Evolutionary conservation across 805 yeast species (phyloP).

Genomic region (Ogataea trehalophila): DNA sequence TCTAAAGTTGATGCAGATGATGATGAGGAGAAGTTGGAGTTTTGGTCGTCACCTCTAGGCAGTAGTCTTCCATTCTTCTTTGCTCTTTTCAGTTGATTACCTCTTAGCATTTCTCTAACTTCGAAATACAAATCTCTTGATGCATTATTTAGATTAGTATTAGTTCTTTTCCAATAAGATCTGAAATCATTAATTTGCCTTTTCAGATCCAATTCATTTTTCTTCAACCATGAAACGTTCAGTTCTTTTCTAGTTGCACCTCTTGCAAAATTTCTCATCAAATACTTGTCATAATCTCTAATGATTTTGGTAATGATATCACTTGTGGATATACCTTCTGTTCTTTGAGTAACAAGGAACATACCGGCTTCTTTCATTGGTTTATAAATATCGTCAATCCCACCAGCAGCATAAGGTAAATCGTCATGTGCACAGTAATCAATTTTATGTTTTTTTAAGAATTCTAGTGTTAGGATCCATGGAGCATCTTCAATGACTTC

Average conservation of each 20-base stretch:
- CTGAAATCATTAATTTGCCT: constrained; percentile 87
- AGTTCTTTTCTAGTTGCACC: constrained; percentile 96
- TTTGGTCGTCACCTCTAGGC: no score
- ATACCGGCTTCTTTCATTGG: constrained; percentile 88
- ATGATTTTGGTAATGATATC: constrained; percentile 94
- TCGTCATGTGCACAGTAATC: constrained; percentile 99
- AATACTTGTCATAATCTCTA: constrained; percentile 91
- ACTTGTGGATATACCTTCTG: constrained; percentile 93
- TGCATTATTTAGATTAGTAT: constrained; percentile 59
- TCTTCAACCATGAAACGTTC: constrained; percentile 95
- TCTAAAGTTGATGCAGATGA: constrained; percentile 11
- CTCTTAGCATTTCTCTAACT: constrained; percentile 65
- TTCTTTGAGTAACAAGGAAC: constrained; percentile 92
- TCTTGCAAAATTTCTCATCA: constrained; percentile 95
- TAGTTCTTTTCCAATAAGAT: constrained; percentile 76
- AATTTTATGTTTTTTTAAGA: constrained; percentile 70
- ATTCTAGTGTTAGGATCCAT: constrained; percentile 87
- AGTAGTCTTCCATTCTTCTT: neutral
- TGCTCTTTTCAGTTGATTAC: constrained; percentile 12
- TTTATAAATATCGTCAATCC: constrained; percentile 84
- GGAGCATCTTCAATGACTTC: constrained; percentile 94
- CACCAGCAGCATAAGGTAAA: constrained; percentile 87
- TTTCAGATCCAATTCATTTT: constrained; percentile 91
- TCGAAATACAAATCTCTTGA: constrained; percentile 83
- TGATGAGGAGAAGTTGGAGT: no score